Base-by-base conservation (phyloP, 2,329 filamentous ascomycete species). In the Reticulascus tulasneorum region DNA sequence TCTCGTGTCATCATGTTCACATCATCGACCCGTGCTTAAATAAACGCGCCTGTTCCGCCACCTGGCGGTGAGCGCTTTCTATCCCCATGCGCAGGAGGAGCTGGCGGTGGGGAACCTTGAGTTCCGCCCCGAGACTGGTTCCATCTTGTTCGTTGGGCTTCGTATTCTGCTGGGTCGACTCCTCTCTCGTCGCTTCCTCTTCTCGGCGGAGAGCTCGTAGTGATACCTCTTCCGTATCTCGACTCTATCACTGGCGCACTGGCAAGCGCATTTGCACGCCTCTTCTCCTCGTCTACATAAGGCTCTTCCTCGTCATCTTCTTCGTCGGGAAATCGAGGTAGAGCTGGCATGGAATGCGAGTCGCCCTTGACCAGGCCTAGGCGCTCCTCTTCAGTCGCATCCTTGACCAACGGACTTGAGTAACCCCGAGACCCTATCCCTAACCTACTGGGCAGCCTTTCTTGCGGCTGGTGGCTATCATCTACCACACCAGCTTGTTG, bases 351-450 rank as follows among this genome's bases (percentile, higher is more conserved):
- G 13, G 57, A 55, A 16, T 52, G 54, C 7, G 60, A 67, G 53
- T 88, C 84, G 18, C 85, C 84, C 48, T 83, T 84, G n/a, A 94
- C 88, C 5, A 95, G 73, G 1, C 88, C 89, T 7, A 91, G 60
- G 13, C 78, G 71, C 61, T 94, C 89, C 62, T 95, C 89, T 56
- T 94, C 89, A 0, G 85, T 90, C 3, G 77, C 77, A 28, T 68
- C 69, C 47, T 73, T 75, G 28, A 59, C 52, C 26, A 60, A 56
- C 7, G 59, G 62, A 9, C 53, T 64, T 37, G 57, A 66, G 50
- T 62, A 68, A 24, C 62, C 71, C 40, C 56, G 62, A 23, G 48
- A 47, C 42, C 52, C 47, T 40, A 50, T 28, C 37, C 54, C 47
- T 7, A 50, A 45, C 3, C 46, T 33, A 3, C 42, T 38, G 2